Evolutionary conservation across 2,329 filamentous ascomycete genomes (phyloP), one percentile per base, ranked within the genome.

Genomic region (Pseudocercospora fuligena): DNA sequence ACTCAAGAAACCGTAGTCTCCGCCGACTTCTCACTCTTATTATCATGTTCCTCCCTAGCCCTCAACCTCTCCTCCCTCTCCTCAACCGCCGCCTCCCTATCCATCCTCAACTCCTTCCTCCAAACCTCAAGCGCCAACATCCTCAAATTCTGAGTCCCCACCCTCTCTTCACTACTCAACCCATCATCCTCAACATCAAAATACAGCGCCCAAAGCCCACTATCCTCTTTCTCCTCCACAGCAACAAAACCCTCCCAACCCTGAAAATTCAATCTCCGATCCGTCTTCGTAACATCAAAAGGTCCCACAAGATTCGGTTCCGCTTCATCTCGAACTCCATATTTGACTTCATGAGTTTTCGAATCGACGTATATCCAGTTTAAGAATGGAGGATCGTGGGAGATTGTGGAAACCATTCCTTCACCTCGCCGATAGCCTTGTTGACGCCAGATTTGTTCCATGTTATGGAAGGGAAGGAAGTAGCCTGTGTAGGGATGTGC

Each of bases 251-350:
- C 83, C 71, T 88, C 84, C 80, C 82, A 85, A 1, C 82, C 84
- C 53, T 88, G 84, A 9, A 88, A 81, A 16, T 79, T 85, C 36
- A 89, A 70, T n/a, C 80, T 79, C 5, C 81, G 78, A 69, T 90
- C 88, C 75, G 73, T 89, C 86, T 69, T 90, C 85, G 85, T 92
- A 88, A 92, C 95, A 73, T 92, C 90, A 91, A 91, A 97, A 2
- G 91, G 90, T 16, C 92, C 93, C 62, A 94, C 87, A 65, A 89
- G 81, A 78, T 96, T 90, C 16, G 83, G 67, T 90, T 89, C 64
- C 87, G 89, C 54, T 89, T 88, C 46, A 88, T 88, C 27, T 85
- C 74, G 63, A 2, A 73, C 60, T 12, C 76, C 88, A 74, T 90
- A 89, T 70, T 84, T 86, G n/a, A 90, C 72, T 74, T 89, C 86